Percentiles rank a stretch among this genome's conserved stretches.
Conservation (phyloP, 257 asterid genomes). For the Fraxinus quadrangulata region DNA sequence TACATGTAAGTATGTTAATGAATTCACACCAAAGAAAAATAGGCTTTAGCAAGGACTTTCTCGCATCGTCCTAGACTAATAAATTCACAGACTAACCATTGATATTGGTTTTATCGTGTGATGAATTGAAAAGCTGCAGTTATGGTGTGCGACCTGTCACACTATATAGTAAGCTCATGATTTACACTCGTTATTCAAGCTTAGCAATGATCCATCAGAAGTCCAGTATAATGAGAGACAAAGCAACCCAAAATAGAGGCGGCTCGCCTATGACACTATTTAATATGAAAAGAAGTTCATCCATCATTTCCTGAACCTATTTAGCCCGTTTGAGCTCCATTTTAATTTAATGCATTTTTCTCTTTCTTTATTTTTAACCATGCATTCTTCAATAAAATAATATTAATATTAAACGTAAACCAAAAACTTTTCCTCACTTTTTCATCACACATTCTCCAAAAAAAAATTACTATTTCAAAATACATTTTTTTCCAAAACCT, state of each 20-base stretch:
- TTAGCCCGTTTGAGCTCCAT: too few relatives aligned
- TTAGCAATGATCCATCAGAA: neutral
- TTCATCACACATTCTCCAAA: too few relatives aligned
- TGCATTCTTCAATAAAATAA: too few relatives aligned
- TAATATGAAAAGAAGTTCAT: neutral
- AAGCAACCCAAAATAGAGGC: neutral
- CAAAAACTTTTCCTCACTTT: too few relatives aligned
- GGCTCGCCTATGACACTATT: neutral
- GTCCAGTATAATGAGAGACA: neutral
- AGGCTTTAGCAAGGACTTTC: neutral
- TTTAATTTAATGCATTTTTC: too few relatives aligned
- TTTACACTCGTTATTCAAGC: neutral
- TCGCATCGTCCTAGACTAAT: neutral
- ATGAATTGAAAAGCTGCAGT: neutral
- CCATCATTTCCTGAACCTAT: conserved; percentile 1
- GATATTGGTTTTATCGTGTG: neutral
- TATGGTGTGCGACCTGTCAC: conserved; percentile 3
- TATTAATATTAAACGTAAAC: too few relatives aligned
- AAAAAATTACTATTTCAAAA: too few relatives aligned
- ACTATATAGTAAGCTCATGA: neutral
- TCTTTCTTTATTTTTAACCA: too few relatives aligned
- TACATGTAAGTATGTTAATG: neutral
- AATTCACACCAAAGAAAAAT: neutral
- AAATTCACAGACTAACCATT: neutral
- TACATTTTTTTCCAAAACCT: too few relatives aligned